Conservation (phyloP, 2,329 filamentous ascomycete species). For the Colletotrichum costaricense region DNA sequence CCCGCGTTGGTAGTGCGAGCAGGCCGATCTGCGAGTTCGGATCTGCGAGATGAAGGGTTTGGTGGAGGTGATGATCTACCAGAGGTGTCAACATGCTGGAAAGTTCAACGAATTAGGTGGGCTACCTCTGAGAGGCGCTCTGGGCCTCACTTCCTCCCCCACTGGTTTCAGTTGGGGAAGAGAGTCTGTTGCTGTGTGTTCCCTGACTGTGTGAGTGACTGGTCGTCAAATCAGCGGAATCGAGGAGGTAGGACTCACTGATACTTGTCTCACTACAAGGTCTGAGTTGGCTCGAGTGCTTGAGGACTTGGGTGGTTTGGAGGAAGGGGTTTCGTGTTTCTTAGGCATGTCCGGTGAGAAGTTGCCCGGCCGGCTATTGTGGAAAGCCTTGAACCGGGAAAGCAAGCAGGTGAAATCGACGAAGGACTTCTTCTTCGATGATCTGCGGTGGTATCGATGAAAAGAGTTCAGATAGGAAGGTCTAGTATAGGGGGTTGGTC, state of each 20-base stretch:
- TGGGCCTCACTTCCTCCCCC: slow-evolving; percentile 12
- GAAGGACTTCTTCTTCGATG: not conserved
- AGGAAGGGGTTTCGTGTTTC: slow-evolving; percentile 10
- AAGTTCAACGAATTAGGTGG: not conserved
- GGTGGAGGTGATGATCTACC: not conserved
- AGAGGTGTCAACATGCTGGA: not conserved
- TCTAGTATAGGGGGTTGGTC: not conserved
- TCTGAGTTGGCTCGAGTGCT: slow-evolving; percentile 8
- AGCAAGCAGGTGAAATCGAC: not conserved
- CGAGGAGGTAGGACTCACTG: not conserved
- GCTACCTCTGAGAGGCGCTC: not conserved
- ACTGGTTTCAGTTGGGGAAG: not conserved
- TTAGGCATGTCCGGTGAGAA: slow-evolving; percentile 26
- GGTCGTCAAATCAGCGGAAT: too few species aligned
- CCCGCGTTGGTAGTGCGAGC: not conserved
- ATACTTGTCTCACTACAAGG: slow-evolving; percentile 29
- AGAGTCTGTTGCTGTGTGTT: slow-evolving; percentile 2
- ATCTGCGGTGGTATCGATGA: not conserved
- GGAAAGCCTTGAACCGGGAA: not conserved
- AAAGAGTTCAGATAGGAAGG: not conserved
- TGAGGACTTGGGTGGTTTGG: slow-evolving; percentile 17
- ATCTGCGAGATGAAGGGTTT: not conserved
- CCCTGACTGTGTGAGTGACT: not conserved
- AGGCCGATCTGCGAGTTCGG: not conserved
- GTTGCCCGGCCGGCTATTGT: not conserved